Evolutionary conservation across 441 rosid species (phyloP).

Genomic region (Syzygium syzygioides): DNA sequence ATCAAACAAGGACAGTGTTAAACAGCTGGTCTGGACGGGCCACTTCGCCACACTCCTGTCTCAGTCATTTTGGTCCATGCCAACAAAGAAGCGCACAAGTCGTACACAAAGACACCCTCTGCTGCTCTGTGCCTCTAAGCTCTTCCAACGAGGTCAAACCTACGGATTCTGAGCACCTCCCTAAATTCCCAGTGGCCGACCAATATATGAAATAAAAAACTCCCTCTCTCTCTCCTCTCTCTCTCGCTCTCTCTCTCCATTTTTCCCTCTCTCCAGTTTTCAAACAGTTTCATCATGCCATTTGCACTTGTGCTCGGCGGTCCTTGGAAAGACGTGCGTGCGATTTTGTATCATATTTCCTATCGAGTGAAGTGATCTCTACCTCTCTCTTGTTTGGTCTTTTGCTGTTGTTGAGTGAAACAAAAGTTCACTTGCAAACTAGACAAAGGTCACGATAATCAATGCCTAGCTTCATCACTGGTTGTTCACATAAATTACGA

Average conservation of each 20-base stretch:
- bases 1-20: background rate
- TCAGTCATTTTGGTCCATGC: background rate
- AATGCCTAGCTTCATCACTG: background rate
- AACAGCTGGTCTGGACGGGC: background rate
- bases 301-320: background rate
- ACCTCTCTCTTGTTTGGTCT: background rate
- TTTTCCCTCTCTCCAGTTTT: slow-evolving; percentile 9
- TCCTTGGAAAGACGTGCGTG: background rate
- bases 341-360: background rate
- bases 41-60: background rate
- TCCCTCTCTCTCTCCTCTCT: slow-evolving; percentile 51
- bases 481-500: background rate
- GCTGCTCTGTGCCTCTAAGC: background rate
- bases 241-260: slow-evolving; percentile 23
- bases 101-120: background rate
- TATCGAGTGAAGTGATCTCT: background rate
- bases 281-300: background rate
- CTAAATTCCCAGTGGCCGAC: slow-evolving; percentile 46
- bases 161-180: background rate
- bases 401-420: background rate
- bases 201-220: background rate
- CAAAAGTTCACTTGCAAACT: background rate
- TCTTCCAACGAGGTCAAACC: slow-evolving; percentile 34
- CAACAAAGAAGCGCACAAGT: background rate
- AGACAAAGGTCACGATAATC: background rate